A percentile compares a stretch with the other conserved stretches of the same genome.
Conservation (phyloP, 2,329 filamentous ascomycete genomes). For the Penicillium aurantiogriseum region DNA sequence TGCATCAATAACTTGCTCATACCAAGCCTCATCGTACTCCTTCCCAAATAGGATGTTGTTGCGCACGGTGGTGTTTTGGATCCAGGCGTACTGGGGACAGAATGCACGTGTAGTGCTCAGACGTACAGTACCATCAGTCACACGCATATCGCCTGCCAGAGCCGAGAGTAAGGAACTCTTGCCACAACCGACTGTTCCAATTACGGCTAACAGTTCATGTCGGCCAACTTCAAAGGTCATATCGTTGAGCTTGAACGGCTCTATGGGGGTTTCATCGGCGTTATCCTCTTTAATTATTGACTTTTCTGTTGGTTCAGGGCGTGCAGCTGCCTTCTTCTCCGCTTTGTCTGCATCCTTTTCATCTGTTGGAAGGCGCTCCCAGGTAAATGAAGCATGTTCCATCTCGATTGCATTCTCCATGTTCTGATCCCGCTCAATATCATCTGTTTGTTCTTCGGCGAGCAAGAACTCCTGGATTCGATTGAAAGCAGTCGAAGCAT, state of each 20-base stretch:
- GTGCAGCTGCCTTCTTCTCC: conserved; percentile 48
- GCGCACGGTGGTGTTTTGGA: conserved; percentile 83
- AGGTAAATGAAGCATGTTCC: conserved; percentile 62
- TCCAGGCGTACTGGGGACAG: conserved; percentile 97
- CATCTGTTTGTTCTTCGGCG: conserved; percentile 79
- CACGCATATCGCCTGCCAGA: conserved; percentile 83
- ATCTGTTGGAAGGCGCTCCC: conserved; percentile 55
- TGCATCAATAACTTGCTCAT: conserved; percentile 76
- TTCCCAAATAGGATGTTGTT: conserved; percentile 93
- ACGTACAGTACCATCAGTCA: conserved; percentile 70
- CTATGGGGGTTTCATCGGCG: conserved; percentile 17
- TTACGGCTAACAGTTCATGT: conserved; percentile 61
- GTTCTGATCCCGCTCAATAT: conserved; percentile 57
- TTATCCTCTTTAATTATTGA: conserved; percentile 12
- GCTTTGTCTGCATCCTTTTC: conserved; percentile 16
- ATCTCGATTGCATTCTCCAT: conserved; percentile 64
- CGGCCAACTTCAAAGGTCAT: conserved; percentile 37
- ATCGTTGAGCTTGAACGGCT: conserved; percentile 44
- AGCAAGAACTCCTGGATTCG: conserved; percentile 86
- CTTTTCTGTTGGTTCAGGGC: conserved; percentile 12
- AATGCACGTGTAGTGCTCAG: conserved; percentile 81
- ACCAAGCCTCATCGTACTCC: conserved; percentile 72
- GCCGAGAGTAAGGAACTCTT: conserved; percentile 89
- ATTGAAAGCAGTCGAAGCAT: conserved; percentile 79
- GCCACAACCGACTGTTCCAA: conserved; percentile 65